Percentiles rank a stretch among this genome's conserved stretches.
These are phyloP conservation scores for Tetragonia tetragonoides DNA, from an alignment of 148 eudicot genomes.

Conservation along the genomic window DNA sequence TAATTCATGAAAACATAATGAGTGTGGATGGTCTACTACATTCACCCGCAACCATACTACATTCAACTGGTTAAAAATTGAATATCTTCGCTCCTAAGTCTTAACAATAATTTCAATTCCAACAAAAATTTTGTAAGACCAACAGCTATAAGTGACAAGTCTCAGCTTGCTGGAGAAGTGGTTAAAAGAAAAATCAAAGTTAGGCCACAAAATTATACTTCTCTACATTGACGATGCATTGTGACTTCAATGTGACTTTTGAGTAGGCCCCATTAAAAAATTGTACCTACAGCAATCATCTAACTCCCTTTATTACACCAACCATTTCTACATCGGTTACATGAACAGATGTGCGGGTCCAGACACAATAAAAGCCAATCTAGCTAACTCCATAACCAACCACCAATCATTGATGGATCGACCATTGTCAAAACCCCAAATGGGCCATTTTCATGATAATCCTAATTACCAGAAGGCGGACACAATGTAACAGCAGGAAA, in stretches of 20 bases:
- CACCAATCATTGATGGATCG: conserved; percentile 20
- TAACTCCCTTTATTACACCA: conserved; percentile 16
- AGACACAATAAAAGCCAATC: conserved; percentile 27
- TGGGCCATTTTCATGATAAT: conserved; percentile 12
- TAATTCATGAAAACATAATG: background rate
- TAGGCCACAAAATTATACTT: background rate
- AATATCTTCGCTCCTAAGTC: background rate
- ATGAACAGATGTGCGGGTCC: conserved; percentile 12
- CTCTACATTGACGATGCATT: background rate
- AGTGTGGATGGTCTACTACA: background rate
- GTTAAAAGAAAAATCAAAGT: background rate
- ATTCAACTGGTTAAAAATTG: background rate
- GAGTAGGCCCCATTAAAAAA: conserved; percentile 22
- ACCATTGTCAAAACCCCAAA: conserved; percentile 1
- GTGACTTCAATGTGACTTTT: background rate
- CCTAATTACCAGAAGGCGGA: conserved; percentile 11
- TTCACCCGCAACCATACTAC: background rate
- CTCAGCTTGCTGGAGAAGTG: background rate
- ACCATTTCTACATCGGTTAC: conserved; percentile 15
- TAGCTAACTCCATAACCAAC: conserved; percentile 34
- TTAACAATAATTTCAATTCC: background rate
- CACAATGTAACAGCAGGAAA: background rate
- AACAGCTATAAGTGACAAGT: background rate
- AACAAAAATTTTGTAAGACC: background rate
- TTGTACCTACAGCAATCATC: conserved; percentile 7